Base-by-base conservation (phyloP, 225 moss, liverwort and hornwort species). In the Lunularia cruciata region DNA sequence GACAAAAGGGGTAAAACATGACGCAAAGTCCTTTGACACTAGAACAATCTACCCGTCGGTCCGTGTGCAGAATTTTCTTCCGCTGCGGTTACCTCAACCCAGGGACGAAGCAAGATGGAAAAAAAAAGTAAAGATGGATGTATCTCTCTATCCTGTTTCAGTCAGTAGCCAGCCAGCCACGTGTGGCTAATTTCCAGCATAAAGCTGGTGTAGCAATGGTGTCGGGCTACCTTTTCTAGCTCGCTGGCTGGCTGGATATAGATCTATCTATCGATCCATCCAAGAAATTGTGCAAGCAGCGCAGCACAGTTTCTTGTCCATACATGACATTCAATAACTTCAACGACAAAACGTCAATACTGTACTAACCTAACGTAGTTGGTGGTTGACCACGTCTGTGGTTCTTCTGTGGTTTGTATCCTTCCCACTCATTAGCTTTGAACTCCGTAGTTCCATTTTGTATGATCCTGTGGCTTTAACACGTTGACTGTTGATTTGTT, bases 81-180 rank as follows among this genome's bases (percentile, higher is more conserved):
- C 19, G 1, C 37, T 35, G 57, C 34, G 19, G 57, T 6, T 5
- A 52, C 52, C 8, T 3, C 4, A 5, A 20, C 8, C 52, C 9
- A 52, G 30, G 30, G 31, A 30, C 10, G 31, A 57, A 0, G 33
- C 40, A 40, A 40, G 40, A 40, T 40, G 40, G 40, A 40, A 40
- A 40, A 40, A 13, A 6, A 40, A n/a, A n/a, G n/a, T n/a, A n/a
- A n/a, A 34, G 57, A 57, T 34, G 57, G 32, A 31, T 34, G 19
- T 57, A 57, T 32, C 57, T 57, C 57, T 30, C 33, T 57, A 57
- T 57, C 57, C 34, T 57, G 57, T 57, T 26, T 57, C 33, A 30
- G 32, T 33, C 36, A 60, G 59, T 36, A 37, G 20, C 35, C 59
- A 60, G 35, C 0, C 20, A 4, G 25, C 39, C 62, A 62, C 62